Percentiles rank a stretch among this genome's conserved stretches.
Conservation (phyloP, 768 basidiomycete genomes). For the Kwoniella pini region DNA sequence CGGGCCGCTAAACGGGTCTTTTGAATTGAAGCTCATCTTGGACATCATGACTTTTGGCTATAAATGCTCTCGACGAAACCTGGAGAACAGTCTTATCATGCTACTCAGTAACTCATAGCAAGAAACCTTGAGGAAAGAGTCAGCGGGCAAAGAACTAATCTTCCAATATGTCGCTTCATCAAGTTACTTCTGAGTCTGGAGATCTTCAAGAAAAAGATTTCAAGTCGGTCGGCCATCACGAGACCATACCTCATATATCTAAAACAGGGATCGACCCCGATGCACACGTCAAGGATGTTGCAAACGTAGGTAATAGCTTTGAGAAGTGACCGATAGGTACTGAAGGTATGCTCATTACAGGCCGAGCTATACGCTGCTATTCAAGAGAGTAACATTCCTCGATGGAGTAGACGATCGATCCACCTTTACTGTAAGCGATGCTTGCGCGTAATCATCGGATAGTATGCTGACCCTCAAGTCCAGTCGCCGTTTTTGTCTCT, state of each 20-base stretch:
- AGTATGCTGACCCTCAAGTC: neutral
- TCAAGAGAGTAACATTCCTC: conserved; percentile 19
- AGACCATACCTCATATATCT: conserved; percentile 3
- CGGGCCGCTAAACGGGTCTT: too few species aligned
- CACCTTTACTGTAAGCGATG: conserved; percentile 21
- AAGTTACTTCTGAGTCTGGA: neutral
- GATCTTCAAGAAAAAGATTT: conserved; percentile 16
- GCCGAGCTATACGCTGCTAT: conserved; percentile 27
- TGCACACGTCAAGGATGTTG: conserved; percentile 13
- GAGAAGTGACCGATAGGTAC: neutral
- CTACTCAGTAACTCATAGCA: too few species aligned
- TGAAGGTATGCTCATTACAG: conserved; percentile 4
- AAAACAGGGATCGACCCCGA: neutral
- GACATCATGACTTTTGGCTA: too few species aligned
- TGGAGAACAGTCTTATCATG: too few species aligned
- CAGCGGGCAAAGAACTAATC: too few species aligned
- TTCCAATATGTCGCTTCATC: conserved; percentile 4
- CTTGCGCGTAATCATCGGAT: neutral
- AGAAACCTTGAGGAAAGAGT: too few species aligned
- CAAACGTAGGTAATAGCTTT: conserved; percentile 8
- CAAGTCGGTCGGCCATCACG: conserved; percentile 7
- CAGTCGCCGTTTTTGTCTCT: conserved; percentile 26
- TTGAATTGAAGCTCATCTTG: too few species aligned
- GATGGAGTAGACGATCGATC: conserved; percentile 21
- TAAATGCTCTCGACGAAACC: too few species aligned